These are phyloP conservation scores for Fomitopsis pulvina DNA, from an alignment of 768 basidiomycete genomes.

Conservation along the genomic window DNA sequence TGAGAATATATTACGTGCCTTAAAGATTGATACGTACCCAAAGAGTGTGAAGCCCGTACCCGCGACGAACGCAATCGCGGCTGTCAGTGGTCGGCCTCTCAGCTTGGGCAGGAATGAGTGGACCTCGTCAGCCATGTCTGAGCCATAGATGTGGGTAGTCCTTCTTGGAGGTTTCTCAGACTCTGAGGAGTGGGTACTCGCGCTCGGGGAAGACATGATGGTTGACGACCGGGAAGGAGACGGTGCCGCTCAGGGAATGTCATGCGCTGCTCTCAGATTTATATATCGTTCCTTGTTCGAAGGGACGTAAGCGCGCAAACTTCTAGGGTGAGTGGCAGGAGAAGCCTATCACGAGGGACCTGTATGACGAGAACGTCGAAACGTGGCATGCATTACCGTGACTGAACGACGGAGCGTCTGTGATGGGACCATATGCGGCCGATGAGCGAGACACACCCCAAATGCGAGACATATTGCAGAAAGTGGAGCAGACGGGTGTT, in stretches of 20 bases:
- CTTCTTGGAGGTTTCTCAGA: slow-evolving; percentile 3
- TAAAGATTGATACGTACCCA: slow-evolving; percentile 31
- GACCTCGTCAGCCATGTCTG: slow-evolving; percentile 30
- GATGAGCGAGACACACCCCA: slow-evolving; percentile 2
- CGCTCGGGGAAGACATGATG: slow-evolving; percentile 11
- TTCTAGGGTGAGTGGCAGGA: not conserved
- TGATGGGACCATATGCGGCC: not conserved
- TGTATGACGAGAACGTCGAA: not conserved
- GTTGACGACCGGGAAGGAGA: not conserved
- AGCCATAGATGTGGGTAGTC: slow-evolving; percentile 1
- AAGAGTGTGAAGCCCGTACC: slow-evolving; percentile 59
- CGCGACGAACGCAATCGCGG: slow-evolving; percentile 47
- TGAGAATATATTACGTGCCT: not conserved
- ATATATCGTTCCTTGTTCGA: not conserved
- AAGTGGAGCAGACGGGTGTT: not conserved
- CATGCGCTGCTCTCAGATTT: not conserved
- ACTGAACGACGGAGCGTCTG: not conserved
- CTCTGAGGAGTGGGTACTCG: slow-evolving; percentile 1
- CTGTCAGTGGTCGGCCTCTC: slow-evolving; percentile 39
- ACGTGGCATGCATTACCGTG: not conserved
- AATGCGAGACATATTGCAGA: not conserved
- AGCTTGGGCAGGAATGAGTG: slow-evolving; percentile 26
- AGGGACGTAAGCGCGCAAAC: not conserved
- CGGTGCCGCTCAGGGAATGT: not conserved
- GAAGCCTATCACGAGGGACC: not conserved